Evolutionary conservation across 169 alveolate species (phyloP).

Genomic region (Babesia sp.): DNA sequence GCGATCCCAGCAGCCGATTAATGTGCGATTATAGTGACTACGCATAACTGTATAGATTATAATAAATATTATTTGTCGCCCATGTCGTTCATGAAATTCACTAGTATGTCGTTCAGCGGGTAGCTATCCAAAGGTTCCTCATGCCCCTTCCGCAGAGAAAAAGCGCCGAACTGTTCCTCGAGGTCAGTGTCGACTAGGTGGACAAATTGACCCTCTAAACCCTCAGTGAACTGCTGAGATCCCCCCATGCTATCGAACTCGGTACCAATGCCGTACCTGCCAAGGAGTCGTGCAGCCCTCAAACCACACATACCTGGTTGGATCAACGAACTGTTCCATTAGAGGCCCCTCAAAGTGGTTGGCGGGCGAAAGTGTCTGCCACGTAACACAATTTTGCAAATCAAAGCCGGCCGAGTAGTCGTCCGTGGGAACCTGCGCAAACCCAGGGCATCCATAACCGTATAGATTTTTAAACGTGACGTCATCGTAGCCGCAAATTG

Average conservation of each 20-base stretch:
- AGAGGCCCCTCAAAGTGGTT: slow-evolving; percentile 28
- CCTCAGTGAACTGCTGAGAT: slow-evolving; percentile 19
- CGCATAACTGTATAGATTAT: slow-evolving; percentile 10
- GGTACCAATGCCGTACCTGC: slow-evolving; percentile 26
- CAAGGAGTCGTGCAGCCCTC: slow-evolving; percentile 1
- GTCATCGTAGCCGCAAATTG: slow-evolving; percentile 52
- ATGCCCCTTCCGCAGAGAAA: slow-evolving; percentile 24
- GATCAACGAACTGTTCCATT: slow-evolving; percentile 27
- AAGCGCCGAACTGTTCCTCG: slow-evolving; percentile 53
- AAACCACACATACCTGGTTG: slow-evolving; percentile 26
- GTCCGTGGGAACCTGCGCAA: slow-evolving; percentile 46
- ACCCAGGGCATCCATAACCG: slow-evolving; percentile 35
- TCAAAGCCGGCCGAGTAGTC: slow-evolving; percentile 26
- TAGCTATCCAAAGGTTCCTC: slow-evolving; percentile 34
- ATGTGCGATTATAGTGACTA: slow-evolving; percentile 31
- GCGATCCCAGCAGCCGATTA: slow-evolving; percentile 47
- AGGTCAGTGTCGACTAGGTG: slow-evolving; percentile 47
- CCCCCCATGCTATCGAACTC: slow-evolving; percentile 19
- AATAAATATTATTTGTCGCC: slow-evolving; percentile 42
- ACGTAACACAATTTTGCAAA: slow-evolving; percentile 21
- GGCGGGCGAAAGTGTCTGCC: slow-evolving; percentile 47
- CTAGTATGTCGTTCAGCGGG: slow-evolving; percentile 63
- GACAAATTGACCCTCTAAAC: slow-evolving; percentile 32
- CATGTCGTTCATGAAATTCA: slow-evolving; percentile 57
- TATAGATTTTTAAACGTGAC: slow-evolving; percentile 44